These are phyloP conservation scores for Suillus occidentalis DNA, from an alignment of 768 basidiomycete species.

Conservation along the genomic window DNA sequence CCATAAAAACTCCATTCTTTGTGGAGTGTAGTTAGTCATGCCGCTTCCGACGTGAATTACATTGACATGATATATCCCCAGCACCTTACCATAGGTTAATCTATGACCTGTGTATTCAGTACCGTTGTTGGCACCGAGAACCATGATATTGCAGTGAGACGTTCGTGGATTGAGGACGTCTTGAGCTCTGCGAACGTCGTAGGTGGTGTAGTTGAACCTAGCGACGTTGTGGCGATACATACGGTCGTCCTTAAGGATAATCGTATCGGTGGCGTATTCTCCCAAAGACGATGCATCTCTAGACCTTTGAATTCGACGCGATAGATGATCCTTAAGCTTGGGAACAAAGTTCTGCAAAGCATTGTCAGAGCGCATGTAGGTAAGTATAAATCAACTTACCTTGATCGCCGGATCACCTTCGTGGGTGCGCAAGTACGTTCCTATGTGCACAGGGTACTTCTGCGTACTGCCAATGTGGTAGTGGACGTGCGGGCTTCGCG, in stretches of 20 bases:
- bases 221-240: neutral
- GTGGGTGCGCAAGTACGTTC: too few relatives aligned
- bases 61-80: slow-evolving; percentile 8
- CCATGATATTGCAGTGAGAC: neutral
- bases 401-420: too few relatives aligned
- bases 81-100: neutral
- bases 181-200: neutral
- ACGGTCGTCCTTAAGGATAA: neutral
- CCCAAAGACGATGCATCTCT: neutral
- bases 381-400: too few relatives aligned
- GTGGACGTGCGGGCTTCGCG: too few relatives aligned
- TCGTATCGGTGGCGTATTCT: slow-evolving; percentile 35
- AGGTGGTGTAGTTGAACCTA: neutral
- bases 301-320: neutral
- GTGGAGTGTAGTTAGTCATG: neutral
- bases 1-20: slow-evolving; percentile 2
- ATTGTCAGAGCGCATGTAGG: neutral
- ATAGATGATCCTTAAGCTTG: neutral
- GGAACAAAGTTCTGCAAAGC: neutral
- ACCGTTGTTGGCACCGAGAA: neutral
- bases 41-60: neutral
- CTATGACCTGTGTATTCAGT: neutral
- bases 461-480: too few relatives aligned
- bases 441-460: too few relatives aligned
- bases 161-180: neutral